Conservation (phyloP, 768 basidiomycete genomes). For the Dictyophora rubrovolvata region DNA sequence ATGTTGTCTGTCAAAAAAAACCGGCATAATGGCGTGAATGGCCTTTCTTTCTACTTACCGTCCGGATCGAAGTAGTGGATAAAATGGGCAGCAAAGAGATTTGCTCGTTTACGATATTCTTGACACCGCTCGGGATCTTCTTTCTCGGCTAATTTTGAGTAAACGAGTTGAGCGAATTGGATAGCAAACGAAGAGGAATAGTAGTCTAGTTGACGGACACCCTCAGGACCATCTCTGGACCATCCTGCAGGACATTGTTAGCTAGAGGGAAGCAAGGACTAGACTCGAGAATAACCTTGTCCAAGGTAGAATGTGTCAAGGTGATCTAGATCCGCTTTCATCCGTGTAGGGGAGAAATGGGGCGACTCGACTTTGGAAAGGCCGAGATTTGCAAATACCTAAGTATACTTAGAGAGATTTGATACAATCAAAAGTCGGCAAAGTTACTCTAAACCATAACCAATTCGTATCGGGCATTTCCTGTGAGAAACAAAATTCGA, state of each 20-base stretch:
- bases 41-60: conserved; percentile 30
- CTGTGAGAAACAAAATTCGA: conserved; percentile 3
- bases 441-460: conserved; percentile 63
- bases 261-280: not conserved
- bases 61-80: conserved; percentile 67
- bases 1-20: not conserved
- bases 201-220: conserved; percentile 69
- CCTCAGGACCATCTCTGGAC: conserved; percentile 70
- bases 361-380: conserved; percentile 50
- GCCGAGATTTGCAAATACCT: conserved; percentile 72
- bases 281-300: conserved; percentile 18
- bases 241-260: conserved; percentile 31
- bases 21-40: not conserved
- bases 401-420: not conserved
- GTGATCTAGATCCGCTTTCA: conserved; percentile 66
- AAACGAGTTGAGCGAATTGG: conserved; percentile 62
- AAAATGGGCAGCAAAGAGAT: conserved; percentile 56
- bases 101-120: conserved; percentile 54
- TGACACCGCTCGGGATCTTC: conserved; percentile 56
- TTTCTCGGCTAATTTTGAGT: conserved; percentile 52
- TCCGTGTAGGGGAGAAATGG: conserved; percentile 45
- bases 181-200: conserved; percentile 75
- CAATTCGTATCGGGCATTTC: conserved; percentile 79
- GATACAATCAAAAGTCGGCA: not conserved
- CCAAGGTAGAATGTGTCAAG: conserved; percentile 73